Percentiles rank a stretch among this genome's conserved stretches.
Conservation (phyloP, 345 rosid genomes). For the Garcia nutans region DNA sequence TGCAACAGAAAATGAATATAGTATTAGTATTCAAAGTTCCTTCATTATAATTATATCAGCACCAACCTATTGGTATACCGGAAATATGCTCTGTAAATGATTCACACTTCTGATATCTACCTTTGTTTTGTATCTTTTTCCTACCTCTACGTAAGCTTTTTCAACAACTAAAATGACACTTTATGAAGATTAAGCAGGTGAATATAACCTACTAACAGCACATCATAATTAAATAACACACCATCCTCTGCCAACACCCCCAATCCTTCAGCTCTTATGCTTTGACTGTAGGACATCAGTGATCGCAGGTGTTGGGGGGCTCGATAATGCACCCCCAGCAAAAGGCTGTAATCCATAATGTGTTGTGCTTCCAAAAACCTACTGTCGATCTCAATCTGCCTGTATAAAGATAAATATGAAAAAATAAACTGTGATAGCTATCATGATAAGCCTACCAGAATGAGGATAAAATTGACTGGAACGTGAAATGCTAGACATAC, state of each 20-base stretch:
- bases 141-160: neutral
- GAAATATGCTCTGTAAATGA: too few relatives aligned
- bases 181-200: neutral
- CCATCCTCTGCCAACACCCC: constrained; percentile 93
- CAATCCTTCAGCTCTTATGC: constrained; percentile 56
- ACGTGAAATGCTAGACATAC: constrained; percentile 12
- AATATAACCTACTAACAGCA: neutral
- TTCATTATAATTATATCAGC: too few relatives aligned
- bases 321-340: constrained; percentile 95
- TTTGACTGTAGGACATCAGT: constrained; percentile 40
- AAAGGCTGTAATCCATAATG: constrained; percentile 98
- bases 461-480: neutral
- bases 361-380: constrained; percentile 75
- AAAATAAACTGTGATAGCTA: neutral
- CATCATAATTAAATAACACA: constrained; percentile 22
- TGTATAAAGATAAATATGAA: constrained; percentile 28
- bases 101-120: neutral
- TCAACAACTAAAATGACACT: neutral
- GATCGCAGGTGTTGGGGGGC: constrained; percentile 86
- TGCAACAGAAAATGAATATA: neutral
- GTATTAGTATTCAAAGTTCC: too few relatives aligned
- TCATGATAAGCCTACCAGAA: neutral
- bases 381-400: constrained; percentile 88
- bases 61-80: too few relatives aligned
- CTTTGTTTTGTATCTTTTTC: neutral